Evolutionary conservation across 768 basidiomycete species (phyloP), one percentile per base, ranked within the genome.

Genomic region (Rhodosporidiobolus sp.): DNA sequence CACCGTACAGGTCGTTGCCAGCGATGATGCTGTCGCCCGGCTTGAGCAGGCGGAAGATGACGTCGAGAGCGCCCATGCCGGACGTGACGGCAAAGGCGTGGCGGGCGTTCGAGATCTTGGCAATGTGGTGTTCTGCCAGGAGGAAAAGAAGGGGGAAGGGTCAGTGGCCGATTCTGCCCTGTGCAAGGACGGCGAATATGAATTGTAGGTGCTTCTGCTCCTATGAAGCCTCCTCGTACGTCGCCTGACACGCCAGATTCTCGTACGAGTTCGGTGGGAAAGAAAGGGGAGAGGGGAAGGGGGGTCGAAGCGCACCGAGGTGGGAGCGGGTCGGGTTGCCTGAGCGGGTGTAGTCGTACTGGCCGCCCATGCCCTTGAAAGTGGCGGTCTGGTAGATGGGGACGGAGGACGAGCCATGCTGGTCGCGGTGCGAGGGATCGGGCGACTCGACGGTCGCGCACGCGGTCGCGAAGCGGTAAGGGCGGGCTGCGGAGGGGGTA

Each of bases 311-410:
- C 86, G 70, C 74, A 96, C 95, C 91, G 69, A 99, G 87, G 82
- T 96, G 93, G 62, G 88, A 93, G 80, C 96, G 85, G 14, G 96
- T 99, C 5, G 96, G 96, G 81, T 99, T 99, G 43, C 96, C 96
- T 78, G 91, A 93, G 71, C 96, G 85, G 20, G 90, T 86, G 82
- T 98, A 99, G 82, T 98, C 95, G 79, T 94, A 99, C 77, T 77
- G 67, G 63, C 90, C 91, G 26, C 85, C 86, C 54, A 95, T 83
- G 57, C 95, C 96, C 83, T 98, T 98, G 87, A 99, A 98, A 0
- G 96, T 99, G 14, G 96, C 88, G 1, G 93, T 90, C 83, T 98
- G 96, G 82, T 98, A 99, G 82, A 99, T 98, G 30, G 96, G 96
- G 2, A 97, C 92, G 12, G 90, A 90, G 77, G 90, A 92, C 70